Evolutionary conservation across 768 basidiomycete species (phyloP), one percentile per base, ranked within the genome.

Genomic region (Lentinula detonsa): DNA sequence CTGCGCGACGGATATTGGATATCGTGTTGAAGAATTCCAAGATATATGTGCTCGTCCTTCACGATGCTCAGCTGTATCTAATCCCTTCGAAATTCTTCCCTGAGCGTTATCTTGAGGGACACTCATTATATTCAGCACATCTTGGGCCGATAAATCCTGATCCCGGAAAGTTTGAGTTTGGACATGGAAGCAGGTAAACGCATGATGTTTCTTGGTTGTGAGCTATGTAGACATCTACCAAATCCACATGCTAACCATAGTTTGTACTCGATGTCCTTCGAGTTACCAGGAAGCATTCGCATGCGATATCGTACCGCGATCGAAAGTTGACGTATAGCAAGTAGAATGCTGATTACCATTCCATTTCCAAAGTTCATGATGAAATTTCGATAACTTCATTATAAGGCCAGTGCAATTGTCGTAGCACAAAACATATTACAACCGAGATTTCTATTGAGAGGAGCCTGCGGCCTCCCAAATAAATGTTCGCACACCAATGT

Each of bases 1-100:
- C 31, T 61, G 66, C 15, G 66, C 63, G n/a, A 60, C 70, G 46
- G 75, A 76, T 46, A 73, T 76, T 62, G 61, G 67, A 1, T 74
- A 76, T 63, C 61, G 70, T 4, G 75, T 3, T 71, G 69, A 64
- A 66, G 66, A 60, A 74, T 78, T 48, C 73, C 75, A 3, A 72
- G 73, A 53, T 34, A 6, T 2, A 40, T 74, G 73, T 71, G 59
- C 56, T 31, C 28, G 66, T 74, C 45, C 34, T 71, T 43, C 72
- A 69, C 53, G 68, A 75, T 46, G 70, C 69, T 5, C 58, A 67
- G 6, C 61, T 65, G 9, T 73, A 71, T 63, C 62, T 62, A n/a
- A 63, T 68, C 31, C 72, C 72, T 10, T 62, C 62, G 60, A 60
- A 49, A 5, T 74, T 72, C 62, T 63, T 68, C 50, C 74, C 72